phyloP scores from a whole-genome alignment of 1,139 yeast genomes.

The Wickerhamomyces sp. region DNA sequence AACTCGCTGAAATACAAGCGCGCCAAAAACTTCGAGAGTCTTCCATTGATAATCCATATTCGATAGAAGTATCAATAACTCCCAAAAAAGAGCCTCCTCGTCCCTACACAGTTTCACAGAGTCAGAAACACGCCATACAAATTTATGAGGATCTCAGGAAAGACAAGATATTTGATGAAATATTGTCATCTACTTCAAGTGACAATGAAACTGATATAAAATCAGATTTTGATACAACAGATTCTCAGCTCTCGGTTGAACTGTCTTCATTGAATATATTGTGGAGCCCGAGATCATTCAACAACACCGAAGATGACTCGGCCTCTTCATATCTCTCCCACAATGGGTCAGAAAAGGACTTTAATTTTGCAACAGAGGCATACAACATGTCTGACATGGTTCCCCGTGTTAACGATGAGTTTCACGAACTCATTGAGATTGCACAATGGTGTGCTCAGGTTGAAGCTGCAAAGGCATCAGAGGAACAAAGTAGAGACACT shows the following conservation, averaged over 20 bases:
- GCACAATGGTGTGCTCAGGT: not conserved
- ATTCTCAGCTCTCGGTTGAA: no score
- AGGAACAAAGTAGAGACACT: no score
- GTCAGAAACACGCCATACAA: no score
- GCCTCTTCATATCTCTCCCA: not conserved
- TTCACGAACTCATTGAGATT: not conserved
- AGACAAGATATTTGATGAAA: no score
- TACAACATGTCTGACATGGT: not conserved
- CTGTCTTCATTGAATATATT: no score
- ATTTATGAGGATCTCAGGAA: no score
- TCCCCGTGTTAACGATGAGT: not conserved
- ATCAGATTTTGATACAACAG: no score
- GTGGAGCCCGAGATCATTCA: no score
- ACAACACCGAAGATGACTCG: no score
- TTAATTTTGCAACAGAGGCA: not conserved
- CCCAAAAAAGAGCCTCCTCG: not conserved
- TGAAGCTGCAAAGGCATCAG: not conserved
- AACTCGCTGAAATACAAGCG: not conserved
- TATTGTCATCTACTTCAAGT: no score
- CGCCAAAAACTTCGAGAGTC: not conserved
- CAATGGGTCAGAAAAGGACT: not conserved
- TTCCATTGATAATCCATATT: not conserved
- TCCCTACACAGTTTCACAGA: no score
- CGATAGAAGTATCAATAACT: not conserved
- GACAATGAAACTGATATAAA: no score